Conservation (phyloP, 305 asterid species). For the Striga hermonthica region DNA sequence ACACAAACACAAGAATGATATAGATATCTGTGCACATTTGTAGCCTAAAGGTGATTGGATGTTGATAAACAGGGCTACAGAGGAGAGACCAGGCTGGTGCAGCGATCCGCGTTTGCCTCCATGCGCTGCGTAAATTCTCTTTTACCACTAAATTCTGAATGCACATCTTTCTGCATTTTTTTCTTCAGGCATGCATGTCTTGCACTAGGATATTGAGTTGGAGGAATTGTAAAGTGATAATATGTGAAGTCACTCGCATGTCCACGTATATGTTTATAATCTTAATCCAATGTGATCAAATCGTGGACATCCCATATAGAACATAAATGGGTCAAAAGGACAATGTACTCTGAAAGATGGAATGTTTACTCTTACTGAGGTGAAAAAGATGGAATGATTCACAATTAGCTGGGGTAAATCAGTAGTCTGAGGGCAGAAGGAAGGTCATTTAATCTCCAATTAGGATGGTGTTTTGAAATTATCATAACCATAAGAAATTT, state of each 20-base stretch:
- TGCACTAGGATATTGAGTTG: background rate
- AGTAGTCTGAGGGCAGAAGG: slow-evolving; percentile 1
- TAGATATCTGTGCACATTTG: background rate
- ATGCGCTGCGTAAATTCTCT: slow-evolving; percentile 67
- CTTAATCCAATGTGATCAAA: background rate
- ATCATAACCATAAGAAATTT: background rate
- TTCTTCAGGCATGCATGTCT: background rate
- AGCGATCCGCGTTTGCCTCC: slow-evolving; percentile 82
- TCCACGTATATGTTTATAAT: background rate
- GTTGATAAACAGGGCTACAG: slow-evolving; percentile 60
- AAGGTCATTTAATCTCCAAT: background rate
- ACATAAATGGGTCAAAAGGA: background rate
- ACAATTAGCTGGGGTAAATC: background rate
- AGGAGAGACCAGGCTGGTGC: slow-evolving; percentile 89
- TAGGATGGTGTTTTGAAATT: background rate
- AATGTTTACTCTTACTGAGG: no score
- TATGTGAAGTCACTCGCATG: background rate
- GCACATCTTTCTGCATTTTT: no score
- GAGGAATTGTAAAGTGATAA: background rate
- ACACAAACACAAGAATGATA: background rate
- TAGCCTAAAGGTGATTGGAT: slow-evolving; percentile 22
- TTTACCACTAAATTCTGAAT: background rate
- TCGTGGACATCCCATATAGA: background rate
- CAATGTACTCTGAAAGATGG: background rate
- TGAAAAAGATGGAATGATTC: background rate